Evolutionary conservation across 2,329 filamentous ascomycete genomes (phyloP).

Genomic region (Arthroderma sp.): DNA sequence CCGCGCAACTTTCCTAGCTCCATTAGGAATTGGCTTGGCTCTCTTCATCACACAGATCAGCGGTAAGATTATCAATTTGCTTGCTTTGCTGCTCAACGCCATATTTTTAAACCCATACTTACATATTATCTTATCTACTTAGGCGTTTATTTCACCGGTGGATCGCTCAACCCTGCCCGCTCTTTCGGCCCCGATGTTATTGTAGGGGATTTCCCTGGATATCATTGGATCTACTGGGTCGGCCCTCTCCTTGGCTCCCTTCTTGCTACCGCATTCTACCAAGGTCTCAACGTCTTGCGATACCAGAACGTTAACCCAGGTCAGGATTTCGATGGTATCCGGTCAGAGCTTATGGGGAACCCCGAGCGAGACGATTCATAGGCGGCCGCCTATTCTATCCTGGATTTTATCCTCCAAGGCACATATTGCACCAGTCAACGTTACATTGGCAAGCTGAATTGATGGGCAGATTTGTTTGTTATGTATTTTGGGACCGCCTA

Average conservation of each 20-base stretch:
- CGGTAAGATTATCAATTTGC: slow-evolving; percentile 21
- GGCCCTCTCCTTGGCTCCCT: slow-evolving; percentile 37
- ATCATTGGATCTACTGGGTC: slow-evolving; percentile 43
- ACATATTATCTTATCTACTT: background rate
- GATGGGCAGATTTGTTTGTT: background rate
- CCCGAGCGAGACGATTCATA: background rate
- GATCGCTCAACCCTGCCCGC: slow-evolving; percentile 38
- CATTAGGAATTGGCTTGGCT: slow-evolving; percentile 58
- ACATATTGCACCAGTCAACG: no score
- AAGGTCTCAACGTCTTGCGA: slow-evolving; percentile 35
- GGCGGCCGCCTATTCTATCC: background rate
- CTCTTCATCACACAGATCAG: slow-evolving; percentile 51
- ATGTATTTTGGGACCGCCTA: background rate
- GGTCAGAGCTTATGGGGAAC: slow-evolving; percentile 2
- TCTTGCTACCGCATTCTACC: slow-evolving; percentile 40
- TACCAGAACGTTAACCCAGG: slow-evolving; percentile 37
- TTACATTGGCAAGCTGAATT: no score
- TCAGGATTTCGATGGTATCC: slow-evolving; percentile 44
- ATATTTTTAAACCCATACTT: background rate
- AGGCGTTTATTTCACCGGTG: slow-evolving; percentile 40
- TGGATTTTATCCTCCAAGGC: no score
- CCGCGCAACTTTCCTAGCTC: slow-evolving; percentile 57
- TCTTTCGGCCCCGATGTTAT: slow-evolving; percentile 39
- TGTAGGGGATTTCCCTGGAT: slow-evolving; percentile 34
- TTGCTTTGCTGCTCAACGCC: background rate